Evolutionary conservation across 2,329 filamentous ascomycete species (phyloP).

Genomic region (Aspergillus quadrilineatus): DNA sequence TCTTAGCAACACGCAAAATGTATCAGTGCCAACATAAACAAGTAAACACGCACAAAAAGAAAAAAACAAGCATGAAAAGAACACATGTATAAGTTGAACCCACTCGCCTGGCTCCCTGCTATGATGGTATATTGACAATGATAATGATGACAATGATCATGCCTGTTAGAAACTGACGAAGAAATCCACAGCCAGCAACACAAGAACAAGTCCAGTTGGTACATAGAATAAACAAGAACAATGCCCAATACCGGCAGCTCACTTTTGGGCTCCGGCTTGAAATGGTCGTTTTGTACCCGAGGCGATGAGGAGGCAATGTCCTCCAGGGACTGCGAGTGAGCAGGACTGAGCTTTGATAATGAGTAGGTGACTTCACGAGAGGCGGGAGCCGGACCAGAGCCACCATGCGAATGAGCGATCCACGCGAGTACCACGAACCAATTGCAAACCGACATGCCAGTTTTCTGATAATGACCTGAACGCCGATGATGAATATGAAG

Average conservation of each 20-base stretch:
- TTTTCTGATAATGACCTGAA: slow-evolving; percentile 23
- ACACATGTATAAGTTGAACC: slow-evolving; percentile 20
- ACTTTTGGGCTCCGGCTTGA: slow-evolving; percentile 11
- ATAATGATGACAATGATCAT: slow-evolving; percentile 24
- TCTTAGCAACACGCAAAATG: slow-evolving; percentile 17
- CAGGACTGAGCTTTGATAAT: neutral
- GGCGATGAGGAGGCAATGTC: neutral
- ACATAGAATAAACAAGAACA: slow-evolving; percentile 11
- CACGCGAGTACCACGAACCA: slow-evolving; percentile 17
- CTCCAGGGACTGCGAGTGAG: neutral
- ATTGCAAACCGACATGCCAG: slow-evolving; percentile 17
- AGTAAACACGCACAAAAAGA: slow-evolving; percentile 4
- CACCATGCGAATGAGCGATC: slow-evolving; percentile 23
- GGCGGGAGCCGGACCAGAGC: slow-evolving; percentile 7
- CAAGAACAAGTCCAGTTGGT: slow-evolving; percentile 11
- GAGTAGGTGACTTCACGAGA: neutral
- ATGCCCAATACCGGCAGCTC: slow-evolving; percentile 12
- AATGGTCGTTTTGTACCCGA: neutral
- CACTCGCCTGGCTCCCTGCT: slow-evolving; percentile 31
- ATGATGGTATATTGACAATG: slow-evolving; percentile 30
- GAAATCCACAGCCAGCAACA: slow-evolving; percentile 19
- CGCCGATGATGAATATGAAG: slow-evolving; percentile 25
- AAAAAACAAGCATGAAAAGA: slow-evolving; percentile 14
- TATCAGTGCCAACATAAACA: slow-evolving; percentile 16
- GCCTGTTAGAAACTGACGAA: slow-evolving; percentile 22